phyloP scores from a whole-genome alignment of 2,329 filamentous ascomycete genomes.

The Neopestalotiopsis sp. region DNA sequence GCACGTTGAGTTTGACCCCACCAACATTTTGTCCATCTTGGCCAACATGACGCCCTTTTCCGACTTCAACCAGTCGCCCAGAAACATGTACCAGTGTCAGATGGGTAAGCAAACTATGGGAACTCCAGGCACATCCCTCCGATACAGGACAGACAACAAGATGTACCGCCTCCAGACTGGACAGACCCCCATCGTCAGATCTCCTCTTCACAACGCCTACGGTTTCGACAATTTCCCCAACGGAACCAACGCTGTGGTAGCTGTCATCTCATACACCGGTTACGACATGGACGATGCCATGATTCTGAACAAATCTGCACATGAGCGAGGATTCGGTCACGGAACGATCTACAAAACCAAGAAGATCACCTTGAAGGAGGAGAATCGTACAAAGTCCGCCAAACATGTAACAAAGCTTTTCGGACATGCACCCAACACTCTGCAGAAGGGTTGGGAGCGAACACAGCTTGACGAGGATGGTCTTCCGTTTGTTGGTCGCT shows the following conservation, averaged over 20 bases:
- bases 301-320: conserved; percentile 97
- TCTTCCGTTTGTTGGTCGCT: conserved; percentile 78
- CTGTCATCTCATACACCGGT: conserved; percentile 97
- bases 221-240: conserved; percentile 98
- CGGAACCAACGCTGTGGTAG: conserved; percentile 92
- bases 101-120: conserved; percentile 99
- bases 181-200: conserved; percentile 90
- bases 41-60: conserved; percentile 99
- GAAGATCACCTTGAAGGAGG: conserved; percentile 84
- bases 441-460: conserved; percentile 73
- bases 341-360: conserved; percentile 99
- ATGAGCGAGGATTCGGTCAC: conserved; percentile 94
- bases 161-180: conserved; percentile 93
- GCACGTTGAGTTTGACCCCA: conserved; percentile 92
- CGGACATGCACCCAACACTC: conserved; percentile 82
- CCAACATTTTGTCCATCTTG: conserved; percentile 95
- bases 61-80: conserved; percentile 96
- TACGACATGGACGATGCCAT: conserved; percentile 99
- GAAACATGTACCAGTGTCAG: conserved; percentile 99
- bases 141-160: conserved; percentile 96
- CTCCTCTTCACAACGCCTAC: conserved; percentile 93
- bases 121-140: conserved; percentile 83
- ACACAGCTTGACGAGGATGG: conserved; percentile 85
- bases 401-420: conserved; percentile 82
- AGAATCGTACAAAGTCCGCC: conserved; percentile 68